Base-by-base conservation (phyloP, 305 asterid species). In the Stenogyne calaminthoides region DNA sequence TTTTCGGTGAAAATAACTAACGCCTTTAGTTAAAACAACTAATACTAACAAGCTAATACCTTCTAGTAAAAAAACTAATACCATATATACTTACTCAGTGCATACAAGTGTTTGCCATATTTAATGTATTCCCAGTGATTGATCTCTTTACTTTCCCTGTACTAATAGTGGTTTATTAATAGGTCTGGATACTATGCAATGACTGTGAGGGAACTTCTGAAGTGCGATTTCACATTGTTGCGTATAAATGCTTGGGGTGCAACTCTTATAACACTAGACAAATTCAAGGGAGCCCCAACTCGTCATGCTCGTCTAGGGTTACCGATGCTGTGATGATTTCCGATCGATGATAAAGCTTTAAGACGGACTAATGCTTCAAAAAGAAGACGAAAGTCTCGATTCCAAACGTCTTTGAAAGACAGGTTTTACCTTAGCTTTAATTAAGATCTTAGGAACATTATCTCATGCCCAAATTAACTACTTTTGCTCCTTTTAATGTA, bases 131-230 rank as follows among this genome's bases (percentile, higher is more conserved):
- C 11, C 11, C 3, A 44, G 3, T 19, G 52, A 39, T 39, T 64
- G 44, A 54, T 63, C 54, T 22, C 39, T 14, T 59, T 14, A 59
- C 27, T 5, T 51, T n/a, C 14, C 22, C 15, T 14, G 71, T 5
- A 68, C 34, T 40, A 25, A 44, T 69, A 34, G 25, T 15, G 8
- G 49, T 65, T 16, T 20, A 9, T 42, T 22, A 55, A 62, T 73
- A 88, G 93, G 88, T 88, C 25, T 88, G 93, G 91, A 86, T 86
- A 55, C 83, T 88, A 19, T 86, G 93, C 79, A 88, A 88, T 36
- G 91, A 88, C 78, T 88, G 91, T 46, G 83, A 82, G 9, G 82
- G 72, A 78, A 86, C 75, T 14, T 81, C 86, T 3, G 82, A 86
- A 76, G 93, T 88, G 37, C 81, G 72, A 52, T 86, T 81, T 62